Conservation (phyloP, 345 rosid species). For the Eucalyptus decipiens region DNA sequence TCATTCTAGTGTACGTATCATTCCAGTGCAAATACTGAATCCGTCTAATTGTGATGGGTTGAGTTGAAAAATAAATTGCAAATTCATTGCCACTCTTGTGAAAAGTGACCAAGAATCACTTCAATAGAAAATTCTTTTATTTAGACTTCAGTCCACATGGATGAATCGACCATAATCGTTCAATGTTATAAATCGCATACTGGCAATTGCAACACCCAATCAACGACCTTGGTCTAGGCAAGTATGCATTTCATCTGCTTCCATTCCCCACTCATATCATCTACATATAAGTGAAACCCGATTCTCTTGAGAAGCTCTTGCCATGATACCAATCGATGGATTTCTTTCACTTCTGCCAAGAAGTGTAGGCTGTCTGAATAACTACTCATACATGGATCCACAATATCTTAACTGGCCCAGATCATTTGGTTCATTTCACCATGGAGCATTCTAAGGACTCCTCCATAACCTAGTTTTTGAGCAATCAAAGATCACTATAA, state of each 20-base stretch:
- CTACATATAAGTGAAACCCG: too few species aligned
- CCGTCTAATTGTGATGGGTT: neutral
- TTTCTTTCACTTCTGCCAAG: neutral
- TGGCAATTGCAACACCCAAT: neutral
- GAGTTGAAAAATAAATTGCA: neutral
- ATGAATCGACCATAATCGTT: neutral
- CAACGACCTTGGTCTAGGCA: neutral
- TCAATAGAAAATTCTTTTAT: neutral
- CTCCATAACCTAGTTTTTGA: neutral
- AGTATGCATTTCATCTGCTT: too few species aligned
- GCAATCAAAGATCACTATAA: neutral
- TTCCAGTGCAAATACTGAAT: fast-evolving
- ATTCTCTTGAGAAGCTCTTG: too few species aligned
- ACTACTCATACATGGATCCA: neutral
- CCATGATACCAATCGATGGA: too few species aligned
- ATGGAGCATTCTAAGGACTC: neutral
- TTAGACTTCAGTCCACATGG: neutral
- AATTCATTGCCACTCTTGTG: neutral
- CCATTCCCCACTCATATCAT: too few species aligned
- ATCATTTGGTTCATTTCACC: neutral
- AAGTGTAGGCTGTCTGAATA: neutral
- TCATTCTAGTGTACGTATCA: neutral
- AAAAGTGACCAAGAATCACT: neutral
- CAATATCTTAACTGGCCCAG: neutral
- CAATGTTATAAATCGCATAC: neutral